Conservation (phyloP, 2,329 filamentous ascomycete species). For the Seiridium cupressi region DNA sequence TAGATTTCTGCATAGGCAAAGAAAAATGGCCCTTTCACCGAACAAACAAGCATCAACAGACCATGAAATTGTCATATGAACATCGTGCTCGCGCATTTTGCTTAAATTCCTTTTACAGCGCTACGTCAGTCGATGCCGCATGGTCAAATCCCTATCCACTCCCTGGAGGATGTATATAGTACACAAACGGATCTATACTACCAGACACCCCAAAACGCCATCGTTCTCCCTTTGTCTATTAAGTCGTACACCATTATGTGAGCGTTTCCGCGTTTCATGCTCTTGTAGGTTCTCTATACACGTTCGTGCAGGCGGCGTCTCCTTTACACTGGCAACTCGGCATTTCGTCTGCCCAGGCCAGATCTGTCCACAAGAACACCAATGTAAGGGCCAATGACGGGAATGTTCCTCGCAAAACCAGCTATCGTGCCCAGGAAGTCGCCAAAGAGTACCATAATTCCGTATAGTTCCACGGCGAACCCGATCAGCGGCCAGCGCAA, state of each 20-base stretch:
- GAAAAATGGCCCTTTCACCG: conserved; percentile 11
- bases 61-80: too few species aligned
- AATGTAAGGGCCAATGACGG: conserved; percentile 84
- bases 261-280: neutral
- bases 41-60: neutral
- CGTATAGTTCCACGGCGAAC: conserved; percentile 88
- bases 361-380: conserved; percentile 69
- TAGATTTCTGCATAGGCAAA: conserved; percentile 33
- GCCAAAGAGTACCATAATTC: conserved; percentile 89
- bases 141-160: neutral
- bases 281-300: too few species aligned
- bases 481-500: conserved; percentile 88
- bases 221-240: neutral
- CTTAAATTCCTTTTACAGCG: too few species aligned
- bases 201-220: neutral
- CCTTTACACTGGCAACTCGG: conserved; percentile 73
- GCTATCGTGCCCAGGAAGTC: conserved; percentile 94
- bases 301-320: neutral
- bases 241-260: neutral
- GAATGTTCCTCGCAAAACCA: conserved; percentile 79
- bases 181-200: conserved; percentile 9
- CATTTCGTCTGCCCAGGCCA: conserved; percentile 67
- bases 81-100: too few species aligned
- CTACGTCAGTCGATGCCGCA: too few species aligned
- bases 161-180: neutral